Conservation (phyloP, 1,284 basidiomycete genomes). For the Trametes hirsuta region DNA sequence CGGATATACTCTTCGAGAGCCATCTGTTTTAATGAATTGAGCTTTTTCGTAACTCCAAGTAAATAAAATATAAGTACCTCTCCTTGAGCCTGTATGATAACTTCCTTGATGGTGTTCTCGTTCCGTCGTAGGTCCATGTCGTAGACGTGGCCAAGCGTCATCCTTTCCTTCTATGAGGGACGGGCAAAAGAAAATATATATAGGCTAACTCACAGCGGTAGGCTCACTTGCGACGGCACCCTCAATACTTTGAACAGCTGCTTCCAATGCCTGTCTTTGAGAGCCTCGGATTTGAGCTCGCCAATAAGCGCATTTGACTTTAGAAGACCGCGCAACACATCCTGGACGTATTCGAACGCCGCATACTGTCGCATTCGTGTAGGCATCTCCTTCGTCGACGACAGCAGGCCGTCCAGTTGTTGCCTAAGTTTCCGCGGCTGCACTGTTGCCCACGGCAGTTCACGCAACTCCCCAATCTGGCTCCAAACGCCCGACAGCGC, state of each 20-base stretch:
- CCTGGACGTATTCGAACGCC: conserved; percentile 98
- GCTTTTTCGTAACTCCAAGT: neutral
- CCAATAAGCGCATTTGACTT: conserved; percentile 90
- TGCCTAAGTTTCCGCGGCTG: conserved; percentile 95
- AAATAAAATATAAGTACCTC: conserved; percentile 59
- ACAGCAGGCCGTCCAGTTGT: conserved; percentile 87
- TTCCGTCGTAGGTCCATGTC: conserved; percentile 96
- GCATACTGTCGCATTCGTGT: conserved; percentile 99
- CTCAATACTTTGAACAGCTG: conserved; percentile 93
- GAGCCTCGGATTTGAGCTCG: conserved; percentile 95
- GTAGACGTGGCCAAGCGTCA: conserved; percentile 97
- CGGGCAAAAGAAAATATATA: neutral
- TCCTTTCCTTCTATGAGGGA: conserved; percentile 45
- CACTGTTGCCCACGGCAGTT: conserved; percentile 90
- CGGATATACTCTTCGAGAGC: conserved; percentile 93
- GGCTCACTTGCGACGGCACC: conserved; percentile 65
- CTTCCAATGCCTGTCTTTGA: conserved; percentile 99
- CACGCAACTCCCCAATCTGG: conserved; percentile 88
- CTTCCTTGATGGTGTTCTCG: conserved; percentile 89
- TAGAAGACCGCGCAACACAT: conserved; percentile 82
- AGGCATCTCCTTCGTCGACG: conserved; percentile 97
- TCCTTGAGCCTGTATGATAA: conserved; percentile 97
- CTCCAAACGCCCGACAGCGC: conserved; percentile 97
- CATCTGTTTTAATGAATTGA: conserved; percentile 59
- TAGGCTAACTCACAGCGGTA: conserved; percentile 59